phyloP scores from a whole-genome alignment of 2,329 filamentous ascomycete species.

The Ascochyta fabae region DNA sequence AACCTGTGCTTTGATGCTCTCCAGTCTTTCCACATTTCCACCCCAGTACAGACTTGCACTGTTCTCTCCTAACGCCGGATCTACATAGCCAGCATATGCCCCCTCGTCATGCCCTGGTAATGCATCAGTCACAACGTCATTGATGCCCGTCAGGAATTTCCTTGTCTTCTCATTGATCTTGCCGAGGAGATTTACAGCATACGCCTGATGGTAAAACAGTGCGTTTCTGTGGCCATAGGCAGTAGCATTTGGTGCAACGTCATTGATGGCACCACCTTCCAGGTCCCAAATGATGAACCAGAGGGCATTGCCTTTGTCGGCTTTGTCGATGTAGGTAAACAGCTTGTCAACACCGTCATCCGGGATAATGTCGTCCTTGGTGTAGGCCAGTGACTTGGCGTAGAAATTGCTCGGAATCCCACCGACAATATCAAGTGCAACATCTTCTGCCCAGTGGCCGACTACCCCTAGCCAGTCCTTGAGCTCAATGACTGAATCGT shows the following conservation, averaged over 20 bases:
- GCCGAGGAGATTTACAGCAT: conserved; percentile 45
- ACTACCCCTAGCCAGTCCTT: conserved; percentile 46
- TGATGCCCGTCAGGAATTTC: conserved; percentile 51
- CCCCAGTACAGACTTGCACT: conserved; percentile 57
- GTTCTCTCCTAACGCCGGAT: conserved; percentile 53
- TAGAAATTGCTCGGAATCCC: conserved; percentile 44
- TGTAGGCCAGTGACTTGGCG: conserved; percentile 45
- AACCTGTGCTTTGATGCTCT: conserved; percentile 49
- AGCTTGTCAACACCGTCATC: conserved; percentile 40
- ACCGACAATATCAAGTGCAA: conserved; percentile 38
- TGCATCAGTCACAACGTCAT: conserved; percentile 44
- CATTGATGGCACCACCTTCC: conserved; percentile 43
- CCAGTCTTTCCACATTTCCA: conserved; percentile 42
- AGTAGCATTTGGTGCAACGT: conserved; percentile 40
- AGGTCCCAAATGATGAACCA: conserved; percentile 48
- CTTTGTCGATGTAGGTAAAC: conserved; percentile 40
- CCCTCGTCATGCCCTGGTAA: conserved; percentile 48
- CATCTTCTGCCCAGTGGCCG: conserved; percentile 42
- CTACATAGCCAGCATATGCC: conserved; percentile 61
- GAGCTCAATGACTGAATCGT: conserved; percentile 33
- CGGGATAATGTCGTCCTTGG: conserved; percentile 38
- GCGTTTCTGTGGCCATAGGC: conserved; percentile 44
- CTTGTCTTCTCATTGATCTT: conserved; percentile 45
- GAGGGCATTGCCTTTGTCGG: conserved; percentile 41
- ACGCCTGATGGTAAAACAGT: conserved; percentile 47